Conservation (phyloP, 2,329 filamentous ascomycete genomes). For the Epichloe elymi region DNA sequence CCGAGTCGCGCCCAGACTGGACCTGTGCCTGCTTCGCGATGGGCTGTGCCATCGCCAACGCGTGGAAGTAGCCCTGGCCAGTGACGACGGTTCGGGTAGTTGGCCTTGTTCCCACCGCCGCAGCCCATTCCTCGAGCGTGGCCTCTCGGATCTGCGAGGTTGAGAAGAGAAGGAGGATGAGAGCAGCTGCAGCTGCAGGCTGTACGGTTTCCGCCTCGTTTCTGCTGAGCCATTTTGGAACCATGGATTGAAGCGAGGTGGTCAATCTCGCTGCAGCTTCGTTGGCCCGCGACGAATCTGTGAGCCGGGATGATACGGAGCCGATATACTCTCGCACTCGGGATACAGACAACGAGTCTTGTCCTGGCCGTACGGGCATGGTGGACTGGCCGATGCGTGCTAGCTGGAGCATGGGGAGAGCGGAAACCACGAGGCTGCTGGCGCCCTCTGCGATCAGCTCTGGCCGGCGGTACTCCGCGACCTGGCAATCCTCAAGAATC, state of each 20-base stretch:
- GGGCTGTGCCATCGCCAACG: conserved; percentile 36
- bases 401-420: conserved; percentile 34
- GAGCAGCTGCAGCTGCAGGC: conserved; percentile 35
- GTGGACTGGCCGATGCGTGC: conserved; percentile 11
- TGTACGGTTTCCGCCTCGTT: conserved; percentile 37
- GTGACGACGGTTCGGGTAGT: conserved; percentile 22
- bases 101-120: conserved; percentile 23
- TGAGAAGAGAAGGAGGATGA: conserved; percentile 36
- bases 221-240: conserved; percentile 34
- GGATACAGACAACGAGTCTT: conserved; percentile 13
- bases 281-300: not conserved
- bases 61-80: conserved; percentile 39
- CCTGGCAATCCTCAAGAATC: conserved; percentile 29
- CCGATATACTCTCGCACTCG: conserved; percentile 10
- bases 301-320: conserved; percentile 12
- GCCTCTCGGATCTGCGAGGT: conserved; percentile 19
- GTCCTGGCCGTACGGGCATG: conserved; percentile 10
- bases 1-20: conserved; percentile 15
- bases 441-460: conserved; percentile 52
- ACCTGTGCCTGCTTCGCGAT: conserved; percentile 15
- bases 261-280: conserved; percentile 11
- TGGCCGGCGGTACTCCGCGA: conserved; percentile 39
- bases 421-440: conserved; percentile 42
- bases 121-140: conserved; percentile 34
- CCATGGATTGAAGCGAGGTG: conserved; percentile 17